Evolutionary conservation across 140 eudicot genomes (phyloP), one percentile per base, ranked within the genome.

Genomic region (Bidens hawaiensis): DNA sequence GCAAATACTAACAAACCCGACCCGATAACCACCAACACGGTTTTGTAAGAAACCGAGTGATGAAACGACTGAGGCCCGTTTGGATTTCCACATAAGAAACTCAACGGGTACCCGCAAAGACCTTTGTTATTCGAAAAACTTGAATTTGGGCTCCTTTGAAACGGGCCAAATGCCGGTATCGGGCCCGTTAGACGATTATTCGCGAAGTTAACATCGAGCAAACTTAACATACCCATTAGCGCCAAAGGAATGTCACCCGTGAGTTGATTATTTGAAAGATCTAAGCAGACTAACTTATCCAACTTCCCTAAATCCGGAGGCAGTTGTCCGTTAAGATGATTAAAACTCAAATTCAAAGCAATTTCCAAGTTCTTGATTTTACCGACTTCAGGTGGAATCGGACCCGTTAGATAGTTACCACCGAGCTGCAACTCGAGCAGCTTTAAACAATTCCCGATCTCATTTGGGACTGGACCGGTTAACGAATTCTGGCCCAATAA

Each of bases 21-120:
- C 51, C 98, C 98, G 28, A 91, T 78, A 64, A 91, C 98, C 15
- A 90, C 88, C 76, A 87, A 74, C 23, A 87, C 60, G 27, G 78
- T 72, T 82, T 82, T 57, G 77, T 87, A 91, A 60, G 96, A 91
- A 63, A 91, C 95, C 66, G 57, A 82, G 59, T 79, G 96, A 76
- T 80, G 85, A 64, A 84, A 78, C 65, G 62, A 28, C 12, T 63
- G 76, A 42, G 79, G 38, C 47, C 72, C 83, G 67, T 78, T 67
- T 13, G 67, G 24, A 60, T 73, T 75, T 19, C 78, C 86, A 33
- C 98, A 87, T 6, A 75, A 60, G 33, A 71, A 56, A 72, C 51
- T 87, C 69, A 91, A 57, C 3, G 98, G 98, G 79, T 78, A 82
- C 21, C 98, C 98, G 50, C 98, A 91, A 33, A 91, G 91, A 23